Percentiles rank a stretch among this genome's conserved stretches.
phyloP scores from a whole-genome alignment of 2,329 filamentous ascomycete genomes.

The Teratosphaeria nubilosa region DNA sequence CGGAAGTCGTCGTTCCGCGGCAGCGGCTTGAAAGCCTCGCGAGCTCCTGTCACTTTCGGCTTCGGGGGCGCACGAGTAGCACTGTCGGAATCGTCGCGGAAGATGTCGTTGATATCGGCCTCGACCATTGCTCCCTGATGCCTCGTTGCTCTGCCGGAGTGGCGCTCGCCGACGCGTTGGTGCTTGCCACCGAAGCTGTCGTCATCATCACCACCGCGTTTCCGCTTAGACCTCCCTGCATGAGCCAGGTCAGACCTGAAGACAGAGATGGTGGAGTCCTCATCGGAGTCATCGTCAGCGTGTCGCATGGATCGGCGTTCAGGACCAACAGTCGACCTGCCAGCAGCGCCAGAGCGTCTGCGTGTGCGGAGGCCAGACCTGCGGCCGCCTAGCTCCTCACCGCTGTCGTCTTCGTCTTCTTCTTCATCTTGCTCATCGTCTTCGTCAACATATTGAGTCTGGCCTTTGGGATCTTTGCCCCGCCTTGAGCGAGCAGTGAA shows the following conservation, averaged over 20 bases:
- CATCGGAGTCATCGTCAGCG: constrained; percentile 5
- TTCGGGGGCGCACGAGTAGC: constrained; percentile 26
- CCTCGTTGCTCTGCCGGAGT: constrained; percentile 38
- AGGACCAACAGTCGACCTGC: neutral
- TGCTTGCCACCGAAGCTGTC: constrained; percentile 4
- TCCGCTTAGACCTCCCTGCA: neutral
- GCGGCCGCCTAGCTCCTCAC: constrained; percentile 17
- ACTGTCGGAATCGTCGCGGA: constrained; percentile 33
- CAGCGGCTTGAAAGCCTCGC: constrained; percentile 63
- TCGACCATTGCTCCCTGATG: constrained; percentile 43
- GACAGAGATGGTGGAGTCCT: neutral
- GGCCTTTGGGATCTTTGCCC: constrained; percentile 15
- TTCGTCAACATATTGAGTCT: constrained; percentile 14
- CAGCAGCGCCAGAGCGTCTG: neutral
- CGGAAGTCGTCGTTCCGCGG: constrained; percentile 56
- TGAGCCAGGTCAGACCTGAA: neutral
- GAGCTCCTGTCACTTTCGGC: constrained; percentile 48
- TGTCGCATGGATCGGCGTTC: constrained; percentile 1
- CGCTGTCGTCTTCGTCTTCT: constrained; percentile 21
- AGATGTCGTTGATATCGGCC: constrained; percentile 47
- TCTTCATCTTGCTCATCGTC: constrained; percentile 17
- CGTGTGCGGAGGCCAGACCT: constrained; percentile 20
- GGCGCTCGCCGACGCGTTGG: constrained; percentile 24
- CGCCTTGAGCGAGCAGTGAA: constrained; percentile 7
- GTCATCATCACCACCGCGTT: neutral